Conservation (phyloP, 2,329 filamentous ascomycete genomes). For the Neocatenulostroma microsporum region DNA sequence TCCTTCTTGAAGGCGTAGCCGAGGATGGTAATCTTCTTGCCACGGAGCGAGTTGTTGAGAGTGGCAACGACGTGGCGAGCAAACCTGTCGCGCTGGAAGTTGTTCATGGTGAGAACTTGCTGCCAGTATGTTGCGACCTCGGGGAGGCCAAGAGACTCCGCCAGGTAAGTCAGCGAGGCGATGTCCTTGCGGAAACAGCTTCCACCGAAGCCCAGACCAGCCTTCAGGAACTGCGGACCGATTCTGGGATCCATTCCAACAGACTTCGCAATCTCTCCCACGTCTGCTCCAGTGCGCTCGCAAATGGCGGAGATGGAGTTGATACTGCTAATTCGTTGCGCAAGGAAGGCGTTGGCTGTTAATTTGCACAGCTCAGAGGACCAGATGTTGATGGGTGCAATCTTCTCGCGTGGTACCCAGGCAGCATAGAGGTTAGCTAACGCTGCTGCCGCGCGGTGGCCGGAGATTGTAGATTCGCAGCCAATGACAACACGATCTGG, state of each 20-base stretch:
- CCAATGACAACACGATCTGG: conserved; percentile 71
- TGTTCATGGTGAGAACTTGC: conserved; percentile 65
- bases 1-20: conserved; percentile 74
- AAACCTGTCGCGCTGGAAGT: conserved; percentile 63
- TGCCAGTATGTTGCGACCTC: conserved; percentile 70
- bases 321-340: conserved; percentile 71
- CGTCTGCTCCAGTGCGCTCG: conserved; percentile 65
- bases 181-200: conserved; percentile 77
- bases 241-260: conserved; percentile 56
- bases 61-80: conserved; percentile 55
- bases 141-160: conserved; percentile 58
- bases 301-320: conserved; percentile 72
- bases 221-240: conserved; percentile 63
- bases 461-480: conserved; percentile 53
- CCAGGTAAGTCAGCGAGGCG: conserved; percentile 64
- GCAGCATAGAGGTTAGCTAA: conserved; percentile 59
- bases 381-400: conserved; percentile 65
- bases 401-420: conserved; percentile 60
- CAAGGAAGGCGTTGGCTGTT: conserved; percentile 69
- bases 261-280: conserved; percentile 56
- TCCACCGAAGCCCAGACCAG: conserved; percentile 68
- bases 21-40: conserved; percentile 62
- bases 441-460: conserved; percentile 53
- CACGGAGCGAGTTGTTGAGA: conserved; percentile 58
- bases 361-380: conserved; percentile 72